Conservation (phyloP, 495 filamentous ascomycete species). For the Hyphodiscus hymeniophilus region DNA sequence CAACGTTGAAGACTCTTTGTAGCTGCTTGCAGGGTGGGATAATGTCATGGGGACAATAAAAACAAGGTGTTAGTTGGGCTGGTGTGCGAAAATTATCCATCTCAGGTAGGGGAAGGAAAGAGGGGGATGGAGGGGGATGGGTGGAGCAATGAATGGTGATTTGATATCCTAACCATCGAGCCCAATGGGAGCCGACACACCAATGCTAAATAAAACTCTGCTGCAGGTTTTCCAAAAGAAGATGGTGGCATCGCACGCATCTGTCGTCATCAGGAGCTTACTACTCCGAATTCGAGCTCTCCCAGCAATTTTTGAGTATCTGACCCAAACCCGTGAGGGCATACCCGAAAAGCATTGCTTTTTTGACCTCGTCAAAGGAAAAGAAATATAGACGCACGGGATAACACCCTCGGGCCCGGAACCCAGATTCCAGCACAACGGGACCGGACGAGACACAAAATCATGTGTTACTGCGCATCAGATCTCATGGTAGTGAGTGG, state of each 20-base stretch:
- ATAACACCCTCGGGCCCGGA: not conserved
- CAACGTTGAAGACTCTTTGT: slow-evolving; percentile 19
- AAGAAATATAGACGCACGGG: not conserved
- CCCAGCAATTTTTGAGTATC: too few species aligned
- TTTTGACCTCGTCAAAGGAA: not conserved
- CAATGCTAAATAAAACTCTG: too few species aligned
- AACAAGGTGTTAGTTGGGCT: slow-evolving; percentile 5
- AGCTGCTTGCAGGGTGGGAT: slow-evolving; percentile 15
- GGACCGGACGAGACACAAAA: not conserved
- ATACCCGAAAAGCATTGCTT: not conserved
- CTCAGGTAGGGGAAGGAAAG: slow-evolving; percentile 1
- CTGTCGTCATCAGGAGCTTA: too few species aligned
- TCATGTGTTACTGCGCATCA: not conserved
- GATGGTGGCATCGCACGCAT: too few species aligned
- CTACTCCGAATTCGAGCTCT: too few species aligned
- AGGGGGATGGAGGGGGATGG: slow-evolving; percentile 3
- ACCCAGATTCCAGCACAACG: not conserved
- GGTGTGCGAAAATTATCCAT: not conserved
- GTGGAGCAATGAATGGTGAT: not conserved
- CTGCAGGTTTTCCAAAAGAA: too few species aligned
- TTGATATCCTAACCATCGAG: not conserved
- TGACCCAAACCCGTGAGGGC: not conserved
- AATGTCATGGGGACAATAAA: slow-evolving; percentile 16
- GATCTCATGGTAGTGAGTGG: not conserved
- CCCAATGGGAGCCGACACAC: not conserved